phyloP scores from a whole-genome alignment of 768 basidiomycete species.

The Pulveroboletus sp. region DNA sequence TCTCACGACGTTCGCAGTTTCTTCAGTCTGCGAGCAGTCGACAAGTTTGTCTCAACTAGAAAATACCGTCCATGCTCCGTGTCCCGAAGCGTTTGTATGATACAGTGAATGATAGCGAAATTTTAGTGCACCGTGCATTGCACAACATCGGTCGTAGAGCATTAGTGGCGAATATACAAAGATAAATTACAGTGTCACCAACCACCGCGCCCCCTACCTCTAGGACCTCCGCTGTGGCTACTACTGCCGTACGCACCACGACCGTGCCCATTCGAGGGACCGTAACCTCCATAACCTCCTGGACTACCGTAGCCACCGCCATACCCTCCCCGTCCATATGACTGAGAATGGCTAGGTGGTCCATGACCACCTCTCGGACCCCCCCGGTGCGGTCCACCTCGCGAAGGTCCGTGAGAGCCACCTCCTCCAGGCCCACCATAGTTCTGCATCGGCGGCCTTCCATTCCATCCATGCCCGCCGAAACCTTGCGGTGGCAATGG shows the following conservation, averaged over 20 bases:
- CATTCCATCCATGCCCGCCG: constrained; percentile 31
- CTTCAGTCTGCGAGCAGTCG: background rate
- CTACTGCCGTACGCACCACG: constrained; percentile 40
- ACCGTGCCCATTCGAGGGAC: constrained; percentile 23
- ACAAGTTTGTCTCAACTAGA: background rate
- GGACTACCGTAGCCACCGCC: background rate
- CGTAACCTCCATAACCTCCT: constrained; percentile 34
- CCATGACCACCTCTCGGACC: constrained; percentile 26
- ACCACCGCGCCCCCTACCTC: constrained; percentile 50
- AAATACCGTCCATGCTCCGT: background rate
- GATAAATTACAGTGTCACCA: constrained; percentile 35
- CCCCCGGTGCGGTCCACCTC: constrained; percentile 27
- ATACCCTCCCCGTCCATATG: constrained; percentile 26
- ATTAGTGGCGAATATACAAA: constrained; percentile 17
- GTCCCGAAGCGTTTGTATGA: constrained; percentile 9
- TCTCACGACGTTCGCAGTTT: background rate
- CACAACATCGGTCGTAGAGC: background rate
- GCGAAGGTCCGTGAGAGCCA: constrained; percentile 24
- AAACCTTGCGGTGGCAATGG: constrained; percentile 21
- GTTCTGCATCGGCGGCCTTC: constrained; percentile 24
- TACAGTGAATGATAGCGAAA: constrained; percentile 11
- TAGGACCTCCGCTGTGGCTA: constrained; percentile 14
- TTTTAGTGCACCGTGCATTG: background rate
- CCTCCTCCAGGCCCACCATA: constrained; percentile 33
- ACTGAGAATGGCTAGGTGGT: constrained; percentile 14